phyloP scores from a whole-genome alignment of 2,329 filamentous ascomycete species.

The Meredithiella fracta region DNA sequence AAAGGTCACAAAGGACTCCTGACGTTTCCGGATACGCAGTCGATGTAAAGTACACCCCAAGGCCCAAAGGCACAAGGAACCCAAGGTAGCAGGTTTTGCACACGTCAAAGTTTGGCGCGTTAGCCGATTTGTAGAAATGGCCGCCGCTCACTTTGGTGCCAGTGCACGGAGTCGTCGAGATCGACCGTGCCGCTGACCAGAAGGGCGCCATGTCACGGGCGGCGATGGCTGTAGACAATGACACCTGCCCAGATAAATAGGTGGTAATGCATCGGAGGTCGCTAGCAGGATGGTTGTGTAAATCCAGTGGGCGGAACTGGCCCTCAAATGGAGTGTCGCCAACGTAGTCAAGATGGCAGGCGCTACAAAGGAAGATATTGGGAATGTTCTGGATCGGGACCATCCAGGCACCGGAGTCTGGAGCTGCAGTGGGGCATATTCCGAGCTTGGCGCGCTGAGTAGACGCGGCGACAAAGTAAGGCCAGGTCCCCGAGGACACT shows the following conservation, averaged over 20 bases:
- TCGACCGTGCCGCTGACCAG: conserved; percentile 17
- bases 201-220: conserved; percentile 19
- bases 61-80: conserved; percentile 18
- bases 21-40: conserved; percentile 14
- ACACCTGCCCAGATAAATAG: conserved; percentile 15
- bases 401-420: neutral
- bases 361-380: conserved; percentile 20
- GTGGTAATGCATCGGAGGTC: conserved; percentile 16
- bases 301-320: too few relatives aligned
- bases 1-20: conserved; percentile 21
- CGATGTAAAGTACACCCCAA: conserved; percentile 20
- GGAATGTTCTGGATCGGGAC: conserved; percentile 17
- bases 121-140: conserved; percentile 21
- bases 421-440: neutral
- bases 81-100: conserved; percentile 23
- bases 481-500: neutral
- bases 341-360: conserved; percentile 23
- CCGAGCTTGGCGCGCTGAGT: neutral
- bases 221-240: conserved; percentile 18
- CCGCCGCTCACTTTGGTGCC: conserved; percentile 19
- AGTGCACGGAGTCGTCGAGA: conserved; percentile 18
- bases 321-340: conserved; percentile 19
- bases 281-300: neutral
- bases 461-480: neutral
- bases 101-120: conserved; percentile 17